A percentile compares a stretch with the other conserved stretches of the same genome.
These are phyloP conservation scores for Scleroderma bovista DNA, from an alignment of 768 basidiomycete genomes.

Conservation along the genomic window DNA sequence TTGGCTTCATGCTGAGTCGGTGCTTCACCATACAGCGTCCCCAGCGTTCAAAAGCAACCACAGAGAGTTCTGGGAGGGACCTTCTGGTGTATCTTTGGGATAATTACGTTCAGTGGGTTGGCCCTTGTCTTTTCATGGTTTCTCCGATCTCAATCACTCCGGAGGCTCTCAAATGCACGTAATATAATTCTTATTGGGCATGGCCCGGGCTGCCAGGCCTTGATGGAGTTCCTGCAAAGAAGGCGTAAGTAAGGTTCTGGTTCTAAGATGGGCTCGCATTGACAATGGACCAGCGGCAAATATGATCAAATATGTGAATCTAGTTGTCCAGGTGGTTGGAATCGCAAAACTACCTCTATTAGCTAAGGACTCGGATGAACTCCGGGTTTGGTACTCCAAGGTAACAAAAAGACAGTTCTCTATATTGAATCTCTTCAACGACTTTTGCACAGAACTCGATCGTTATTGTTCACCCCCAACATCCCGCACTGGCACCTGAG, in stretches of 20 bases:
- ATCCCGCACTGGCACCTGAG: slow-evolving; percentile 42
- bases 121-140: background rate
- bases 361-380: slow-evolving; percentile 50
- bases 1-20: background rate
- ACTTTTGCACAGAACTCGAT: slow-evolving; percentile 56
- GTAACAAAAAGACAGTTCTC: slow-evolving; percentile 31
- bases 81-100: slow-evolving; percentile 90
- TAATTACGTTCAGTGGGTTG: slow-evolving; percentile 82
- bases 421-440: background rate
- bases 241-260: slow-evolving; percentile 48
- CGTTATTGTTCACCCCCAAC: slow-evolving; percentile 61
- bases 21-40: background rate
- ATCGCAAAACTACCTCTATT: slow-evolving; percentile 48
- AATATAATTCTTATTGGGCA: slow-evolving; percentile 82
- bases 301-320: slow-evolving; percentile 59
- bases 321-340: slow-evolving; percentile 77
- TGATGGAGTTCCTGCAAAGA: slow-evolving; percentile 68
- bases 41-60: slow-evolving; percentile 36
- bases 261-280: background rate
- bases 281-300: slow-evolving; percentile 33
- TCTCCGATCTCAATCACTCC: background rate
- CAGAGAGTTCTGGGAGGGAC: slow-evolving; percentile 45
- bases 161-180: slow-evolving; percentile 66
- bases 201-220: slow-evolving; percentile 71
- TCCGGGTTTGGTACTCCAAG: slow-evolving; percentile 69